Evolutionary conservation across 176 grass and related monocot species (phyloP).

Genomic region (Lolium perenne): DNA sequence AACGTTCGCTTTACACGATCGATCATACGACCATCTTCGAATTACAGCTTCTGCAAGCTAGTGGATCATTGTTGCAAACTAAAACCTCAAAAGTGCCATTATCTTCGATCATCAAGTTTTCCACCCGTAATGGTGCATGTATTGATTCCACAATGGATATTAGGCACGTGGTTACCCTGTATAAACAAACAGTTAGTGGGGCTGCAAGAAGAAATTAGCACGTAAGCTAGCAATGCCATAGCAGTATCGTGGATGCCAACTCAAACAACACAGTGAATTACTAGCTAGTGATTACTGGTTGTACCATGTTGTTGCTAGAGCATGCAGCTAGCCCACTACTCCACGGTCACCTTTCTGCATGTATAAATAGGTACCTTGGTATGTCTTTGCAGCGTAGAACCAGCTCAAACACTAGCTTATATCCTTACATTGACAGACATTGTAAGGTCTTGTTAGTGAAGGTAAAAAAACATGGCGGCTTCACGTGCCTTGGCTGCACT

Average conservation of each 20-base stretch:
- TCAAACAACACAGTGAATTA: constrained; percentile 42
- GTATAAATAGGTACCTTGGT: constrained; percentile 48
- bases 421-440: neutral
- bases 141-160: constrained; percentile 30
- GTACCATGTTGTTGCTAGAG: constrained; percentile 31
- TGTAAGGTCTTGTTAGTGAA: neutral
- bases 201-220: constrained; percentile 16
- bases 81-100: neutral
- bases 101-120: neutral
- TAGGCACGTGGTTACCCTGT: constrained; percentile 39
- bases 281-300: neutral
- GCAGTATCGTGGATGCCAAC: constrained; percentile 47
- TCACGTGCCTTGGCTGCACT: constrained; percentile 42
- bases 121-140: constrained; percentile 19
- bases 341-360: constrained; percentile 27
- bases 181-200: constrained; percentile 52
- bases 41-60: neutral
- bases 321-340: constrained; percentile 50
- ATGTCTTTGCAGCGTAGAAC: constrained; percentile 2
- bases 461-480: constrained; percentile 50
- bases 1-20: neutral
- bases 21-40: neutral
- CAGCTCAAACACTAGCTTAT: neutral
- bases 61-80: neutral
- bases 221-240: neutral